Conservation (phyloP, 306 rosid species). For the Pueraria montana region DNA sequence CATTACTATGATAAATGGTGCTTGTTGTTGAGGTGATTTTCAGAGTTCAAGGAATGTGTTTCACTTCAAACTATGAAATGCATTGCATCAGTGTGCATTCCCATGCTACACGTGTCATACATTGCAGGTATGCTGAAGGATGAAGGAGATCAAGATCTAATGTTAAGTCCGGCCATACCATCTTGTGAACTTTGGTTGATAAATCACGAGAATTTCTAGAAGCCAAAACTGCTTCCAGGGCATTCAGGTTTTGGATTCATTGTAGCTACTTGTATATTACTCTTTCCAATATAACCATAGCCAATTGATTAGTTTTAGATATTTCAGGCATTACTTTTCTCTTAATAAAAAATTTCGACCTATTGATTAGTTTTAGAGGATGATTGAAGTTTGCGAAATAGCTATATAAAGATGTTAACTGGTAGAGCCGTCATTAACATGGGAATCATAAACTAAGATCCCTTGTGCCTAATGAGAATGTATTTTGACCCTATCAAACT, state of each 20-base stretch:
- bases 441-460: background rate
- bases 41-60: conserved; percentile 23
- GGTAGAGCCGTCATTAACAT: background rate
- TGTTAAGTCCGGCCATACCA: background rate
- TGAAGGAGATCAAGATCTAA: conserved; percentile 21
- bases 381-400: no score
- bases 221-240: conserved; percentile 22
- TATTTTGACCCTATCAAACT: conserved; percentile 26
- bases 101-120: conserved; percentile 3
- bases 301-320: conserved; percentile 24
- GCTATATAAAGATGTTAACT: no score
- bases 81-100: background rate
- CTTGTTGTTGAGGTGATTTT: conserved; percentile 1
- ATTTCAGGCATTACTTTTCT: background rate
- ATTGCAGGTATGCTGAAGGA: conserved; percentile 22
- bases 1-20: conserved; percentile 1
- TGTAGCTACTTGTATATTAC: conserved; percentile 37
- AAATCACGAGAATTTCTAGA: conserved; percentile 4
- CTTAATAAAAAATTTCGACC: background rate
- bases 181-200: conserved; percentile 31
- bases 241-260: conserved; percentile 46
- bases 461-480: background rate
- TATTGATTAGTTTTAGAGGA: background rate
- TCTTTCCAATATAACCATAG: conserved; percentile 21
- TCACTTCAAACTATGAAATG: conserved; percentile 44